Conservation (phyloP, 2,329 filamentous ascomycete genomes). For the Hymenoscyphus albidus region DNA sequence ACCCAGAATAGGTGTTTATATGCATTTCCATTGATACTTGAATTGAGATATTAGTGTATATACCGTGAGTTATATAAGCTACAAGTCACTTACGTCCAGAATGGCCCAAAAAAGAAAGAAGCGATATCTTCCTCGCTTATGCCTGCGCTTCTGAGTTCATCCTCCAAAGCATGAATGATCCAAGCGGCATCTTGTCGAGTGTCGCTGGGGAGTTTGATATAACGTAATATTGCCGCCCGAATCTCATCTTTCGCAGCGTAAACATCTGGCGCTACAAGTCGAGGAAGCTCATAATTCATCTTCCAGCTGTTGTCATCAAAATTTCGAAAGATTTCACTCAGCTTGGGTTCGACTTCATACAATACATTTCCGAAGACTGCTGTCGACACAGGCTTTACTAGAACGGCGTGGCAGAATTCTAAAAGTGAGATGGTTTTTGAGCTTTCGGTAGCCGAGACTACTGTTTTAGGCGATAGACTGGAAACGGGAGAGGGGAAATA, state of each 20-base stretch:
- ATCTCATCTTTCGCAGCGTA: neutral
- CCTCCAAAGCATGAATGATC: conserved; percentile 4
- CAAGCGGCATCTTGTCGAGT: conserved; percentile 1
- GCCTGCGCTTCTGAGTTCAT: conserved; percentile 3
- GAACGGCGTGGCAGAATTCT: too few relatives aligned
- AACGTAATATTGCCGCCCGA: conserved; percentile 1
- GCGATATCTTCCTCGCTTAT: neutral
- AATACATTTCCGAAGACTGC: neutral
- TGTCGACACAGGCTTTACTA: too few relatives aligned
- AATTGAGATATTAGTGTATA: neutral
- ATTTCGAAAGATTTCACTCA: conserved; percentile 2
- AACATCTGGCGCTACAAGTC: neutral
- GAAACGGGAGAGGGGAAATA: too few relatives aligned
- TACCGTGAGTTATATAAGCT: neutral
- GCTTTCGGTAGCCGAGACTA: too few relatives aligned
- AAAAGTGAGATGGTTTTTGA: too few relatives aligned
- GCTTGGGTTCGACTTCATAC: neutral
- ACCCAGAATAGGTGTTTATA: conserved; percentile 14
- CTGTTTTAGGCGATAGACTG: too few relatives aligned
- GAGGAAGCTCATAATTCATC: conserved; percentile 5
- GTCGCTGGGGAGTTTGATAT: neutral
- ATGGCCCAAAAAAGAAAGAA: neutral
- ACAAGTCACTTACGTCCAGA: conserved; percentile 1
- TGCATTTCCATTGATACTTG: conserved; percentile 10
- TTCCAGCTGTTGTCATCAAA: conserved; percentile 13